Evolutionary conservation across 2,329 filamentous ascomycete species (phyloP).

Genomic region (Colletotrichum sp.): DNA sequence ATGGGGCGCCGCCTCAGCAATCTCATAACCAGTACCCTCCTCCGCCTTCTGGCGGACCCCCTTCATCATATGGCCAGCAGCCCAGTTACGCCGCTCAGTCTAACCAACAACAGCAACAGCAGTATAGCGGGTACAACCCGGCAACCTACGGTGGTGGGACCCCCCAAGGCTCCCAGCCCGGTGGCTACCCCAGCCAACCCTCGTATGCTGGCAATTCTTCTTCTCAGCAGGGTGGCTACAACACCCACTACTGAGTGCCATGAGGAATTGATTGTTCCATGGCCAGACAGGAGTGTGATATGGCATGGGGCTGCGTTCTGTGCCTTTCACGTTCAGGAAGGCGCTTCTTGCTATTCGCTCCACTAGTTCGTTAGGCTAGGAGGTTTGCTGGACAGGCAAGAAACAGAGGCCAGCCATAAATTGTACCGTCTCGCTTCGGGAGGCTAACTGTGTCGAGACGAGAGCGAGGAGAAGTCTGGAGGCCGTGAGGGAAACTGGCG

Average conservation of each 20-base stretch:
- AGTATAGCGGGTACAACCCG: conserved; percentile 31
- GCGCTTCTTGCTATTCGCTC: not conserved
- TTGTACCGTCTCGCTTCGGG: not conserved
- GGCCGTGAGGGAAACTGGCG: not conserved
- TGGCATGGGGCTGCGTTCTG: not conserved
- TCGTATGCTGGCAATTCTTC: conserved; percentile 19
- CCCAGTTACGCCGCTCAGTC: conserved; percentile 21
- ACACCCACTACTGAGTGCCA: conserved; percentile 13
- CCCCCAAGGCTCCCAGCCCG: conserved; percentile 30
- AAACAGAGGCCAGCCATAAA: not conserved
- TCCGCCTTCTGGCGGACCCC: conserved; percentile 14
- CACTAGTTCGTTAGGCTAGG: not conserved
- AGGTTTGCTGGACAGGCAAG: not conserved
- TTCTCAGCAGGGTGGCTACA: conserved; percentile 23
- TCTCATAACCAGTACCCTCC: conserved; percentile 24
- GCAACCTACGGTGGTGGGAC: conserved; percentile 32
- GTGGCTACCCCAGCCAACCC: conserved; percentile 37
- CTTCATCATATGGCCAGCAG: conserved; percentile 18
- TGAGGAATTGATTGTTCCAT: not conserved
- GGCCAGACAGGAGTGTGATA: not conserved
- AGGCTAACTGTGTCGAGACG: not conserved
- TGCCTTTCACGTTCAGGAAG: not conserved
- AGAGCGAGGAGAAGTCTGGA: not conserved
- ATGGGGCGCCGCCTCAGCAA: conserved; percentile 19
- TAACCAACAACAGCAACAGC: conserved; percentile 22